Base-by-base conservation (phyloP, 225 moss, liverwort and hornwort species). In the Marchantia paleacea region DNA sequence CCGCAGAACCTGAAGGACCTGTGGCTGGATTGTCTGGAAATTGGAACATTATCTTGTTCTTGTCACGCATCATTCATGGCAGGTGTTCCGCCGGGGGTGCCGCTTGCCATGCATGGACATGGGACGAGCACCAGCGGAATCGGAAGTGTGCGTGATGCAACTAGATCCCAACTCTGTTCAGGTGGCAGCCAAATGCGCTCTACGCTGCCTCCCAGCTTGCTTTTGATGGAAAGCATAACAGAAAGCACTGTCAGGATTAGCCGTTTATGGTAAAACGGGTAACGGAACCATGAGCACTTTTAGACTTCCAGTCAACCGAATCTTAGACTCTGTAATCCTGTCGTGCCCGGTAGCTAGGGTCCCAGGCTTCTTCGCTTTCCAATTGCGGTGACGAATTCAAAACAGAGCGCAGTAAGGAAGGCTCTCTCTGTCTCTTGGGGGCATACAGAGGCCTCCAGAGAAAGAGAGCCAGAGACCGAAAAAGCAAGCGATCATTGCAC, bases 181-280 rank as follows among this genome's bases (percentile, higher is more conserved):
- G 39, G 39, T 39, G 39, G 39, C 39, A 39, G 39, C 39, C 39
- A 5, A 39, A 39, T 39, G 39, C 39, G 39, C 39, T 39, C 58
- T 9, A 58, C 18, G 58, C 58, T 12, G 18, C 13, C 18, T 15
- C 20, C 58, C 13, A 58, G 14, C 5, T 39, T 58, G 58, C 58
- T 58, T 4, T 20, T 58, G 5, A 0, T 58, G 58, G 58, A 58
- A 58, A 58, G 15, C 13, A 58, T 58, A 58, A 58, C 58, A 18
- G 58, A 14, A 14, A 58, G 18, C 20, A 18, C 14, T 15, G 58
- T 58, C 58, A 15, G 14, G 16, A 16, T 58, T 15, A 20, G 13
- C 15, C 55, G 55, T 51, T 69, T 72, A 51, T 72, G 52, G 72
- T 72, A 52, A 52, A 72, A 3, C 72, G n/a, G 51, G 72, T 72